These are phyloP conservation scores for Scolecobasidium constrictum DNA, from an alignment of 2,329 filamentous ascomycete species.

Conservation along the genomic window DNA sequence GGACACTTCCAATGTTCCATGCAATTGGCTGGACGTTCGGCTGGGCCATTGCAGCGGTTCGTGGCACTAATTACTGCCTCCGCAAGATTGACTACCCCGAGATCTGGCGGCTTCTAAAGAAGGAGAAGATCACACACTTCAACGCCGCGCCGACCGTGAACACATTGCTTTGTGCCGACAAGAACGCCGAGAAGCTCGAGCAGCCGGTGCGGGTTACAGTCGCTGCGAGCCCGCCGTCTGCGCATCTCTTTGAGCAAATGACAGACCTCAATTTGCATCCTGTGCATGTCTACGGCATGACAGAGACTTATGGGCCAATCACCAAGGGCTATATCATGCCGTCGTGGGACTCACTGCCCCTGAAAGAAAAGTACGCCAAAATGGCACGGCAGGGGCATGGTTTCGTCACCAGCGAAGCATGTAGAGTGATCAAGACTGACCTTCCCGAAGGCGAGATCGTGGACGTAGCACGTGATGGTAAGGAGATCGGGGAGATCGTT, in stretches of 20 bases:
- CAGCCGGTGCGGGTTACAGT: constrained; percentile 77
- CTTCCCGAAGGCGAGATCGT: constrained; percentile 54
- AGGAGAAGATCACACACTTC: constrained; percentile 85
- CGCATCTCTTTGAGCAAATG: constrained; percentile 91
- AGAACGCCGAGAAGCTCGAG: constrained; percentile 60
- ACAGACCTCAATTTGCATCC: constrained; percentile 73
- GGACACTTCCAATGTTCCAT: constrained; percentile 85
- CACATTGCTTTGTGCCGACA: constrained; percentile 73
- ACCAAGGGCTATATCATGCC: constrained; percentile 88
- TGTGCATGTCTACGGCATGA: constrained; percentile 83
- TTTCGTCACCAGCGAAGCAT: constrained; percentile 68
- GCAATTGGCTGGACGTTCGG: constrained; percentile 71
- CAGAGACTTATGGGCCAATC: constrained; percentile 88
- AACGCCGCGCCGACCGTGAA: constrained; percentile 95
- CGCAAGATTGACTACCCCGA: constrained; percentile 90
- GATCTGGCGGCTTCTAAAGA: constrained; percentile 81
- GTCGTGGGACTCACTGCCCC: constrained; percentile 64
- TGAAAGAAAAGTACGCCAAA: constrained; percentile 68
- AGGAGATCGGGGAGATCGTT: constrained; percentile 74
- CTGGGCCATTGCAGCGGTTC: constrained; percentile 84
- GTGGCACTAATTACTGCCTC: constrained; percentile 90
- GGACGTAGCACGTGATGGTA: constrained; percentile 58
- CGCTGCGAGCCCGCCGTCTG: constrained; percentile 80
- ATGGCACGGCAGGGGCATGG: constrained; percentile 96
- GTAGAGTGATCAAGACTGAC: constrained; percentile 71